Evolutionary conservation across 1,139 yeast species (phyloP).

Genomic region (Kodamaea derodonti): DNA sequence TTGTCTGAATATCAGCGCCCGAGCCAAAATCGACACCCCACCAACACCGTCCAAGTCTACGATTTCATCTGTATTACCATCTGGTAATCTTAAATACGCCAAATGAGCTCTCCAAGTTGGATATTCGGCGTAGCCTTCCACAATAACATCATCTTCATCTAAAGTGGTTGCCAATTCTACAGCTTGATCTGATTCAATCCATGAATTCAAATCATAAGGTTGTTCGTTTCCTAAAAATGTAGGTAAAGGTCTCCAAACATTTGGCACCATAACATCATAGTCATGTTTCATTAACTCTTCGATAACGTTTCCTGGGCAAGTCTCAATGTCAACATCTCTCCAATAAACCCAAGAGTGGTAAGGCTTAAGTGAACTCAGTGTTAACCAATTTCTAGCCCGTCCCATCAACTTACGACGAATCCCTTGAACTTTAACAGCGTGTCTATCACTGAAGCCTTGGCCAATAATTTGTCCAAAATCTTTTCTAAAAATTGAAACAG

Average conservation of each 20-base stretch:
- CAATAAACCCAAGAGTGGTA: constrained; percentile 93
- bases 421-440: constrained; percentile 87
- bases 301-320: constrained; percentile 74
- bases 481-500: constrained; percentile 71
- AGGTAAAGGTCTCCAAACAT: constrained; percentile 87
- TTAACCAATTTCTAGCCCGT: constrained; percentile 83
- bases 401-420: constrained; percentile 87
- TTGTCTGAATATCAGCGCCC: constrained; percentile 73
- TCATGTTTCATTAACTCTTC: constrained; percentile 72
- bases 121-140: constrained; percentile 87
- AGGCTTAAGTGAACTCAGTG: constrained; percentile 71
- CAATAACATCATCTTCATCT: constrained; percentile 82
- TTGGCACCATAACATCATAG: constrained; percentile 83
- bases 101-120: constrained; percentile 87
- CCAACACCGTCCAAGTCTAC: constrained; percentile 85
- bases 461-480: constrained; percentile 85
- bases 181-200: constrained; percentile 79
- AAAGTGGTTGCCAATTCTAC: constrained; percentile 60
- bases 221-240: constrained; percentile 74
- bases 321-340: constrained; percentile 89
- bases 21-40: constrained; percentile 82
- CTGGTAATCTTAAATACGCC: constrained; percentile 67
- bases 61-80: constrained; percentile 64
- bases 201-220: constrained; percentile 82
- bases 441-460: constrained; percentile 86